Evolutionary conservation across 1,284 basidiomycete genomes (phyloP).

Genomic region (Ceratobasidium sp.): DNA sequence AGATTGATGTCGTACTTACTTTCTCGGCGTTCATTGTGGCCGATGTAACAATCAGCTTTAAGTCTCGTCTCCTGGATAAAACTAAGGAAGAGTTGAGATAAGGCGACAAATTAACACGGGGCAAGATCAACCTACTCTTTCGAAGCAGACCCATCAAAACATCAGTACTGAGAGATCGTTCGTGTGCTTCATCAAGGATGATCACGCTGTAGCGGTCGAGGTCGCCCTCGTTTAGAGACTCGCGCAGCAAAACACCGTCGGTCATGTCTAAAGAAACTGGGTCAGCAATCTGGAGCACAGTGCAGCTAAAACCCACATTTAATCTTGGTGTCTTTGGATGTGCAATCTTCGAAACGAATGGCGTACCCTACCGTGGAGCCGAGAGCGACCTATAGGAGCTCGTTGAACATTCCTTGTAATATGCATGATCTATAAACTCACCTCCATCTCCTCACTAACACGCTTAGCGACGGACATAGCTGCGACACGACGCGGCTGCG

Average conservation of each 20-base stretch:
- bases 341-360: constrained; percentile 98
- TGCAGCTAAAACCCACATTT: constrained; percentile 75
- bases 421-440: constrained; percentile 49
- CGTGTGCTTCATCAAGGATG: constrained; percentile 97
- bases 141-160: constrained; percentile 95
- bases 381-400: constrained; percentile 75
- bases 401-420: neutral
- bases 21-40: constrained; percentile 99
- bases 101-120: neutral
- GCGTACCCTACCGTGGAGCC: constrained; percentile 94
- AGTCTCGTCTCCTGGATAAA: constrained; percentile 88
- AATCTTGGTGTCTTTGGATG: constrained; percentile 90
- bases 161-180: constrained; percentile 95
- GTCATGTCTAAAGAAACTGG: constrained; percentile 84
- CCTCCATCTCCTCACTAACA: constrained; percentile 91
- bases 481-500: constrained; percentile 96
- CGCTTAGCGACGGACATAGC: constrained; percentile 99
- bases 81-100: constrained; percentile 64
- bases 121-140: constrained; percentile 76
- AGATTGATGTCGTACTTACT: constrained; percentile 61
- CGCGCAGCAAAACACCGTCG: constrained; percentile 94
- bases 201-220: constrained; percentile 95
- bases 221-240: constrained; percentile 96
- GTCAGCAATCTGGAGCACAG: neutral
- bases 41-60: constrained; percentile 97